These are phyloP conservation scores for Pichia sp. DNA, from an alignment of 1,139 yeast genomes.

Conservation along the genomic window DNA sequence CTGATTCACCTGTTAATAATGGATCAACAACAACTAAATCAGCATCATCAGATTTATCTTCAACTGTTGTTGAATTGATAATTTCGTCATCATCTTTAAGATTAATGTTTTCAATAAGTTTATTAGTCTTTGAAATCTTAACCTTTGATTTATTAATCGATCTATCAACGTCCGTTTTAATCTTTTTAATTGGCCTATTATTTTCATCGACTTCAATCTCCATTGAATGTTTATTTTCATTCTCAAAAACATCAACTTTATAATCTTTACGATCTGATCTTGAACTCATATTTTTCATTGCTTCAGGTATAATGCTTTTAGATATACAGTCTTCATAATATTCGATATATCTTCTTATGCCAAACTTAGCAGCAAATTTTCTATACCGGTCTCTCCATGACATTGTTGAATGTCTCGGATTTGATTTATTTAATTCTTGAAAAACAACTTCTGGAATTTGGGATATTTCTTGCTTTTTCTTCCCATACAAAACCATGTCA, in stretches of 20 bases:
- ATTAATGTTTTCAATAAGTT: background rate
- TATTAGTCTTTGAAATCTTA: background rate
- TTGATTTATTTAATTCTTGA: constrained; percentile 37
- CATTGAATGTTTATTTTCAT: constrained; percentile 1
- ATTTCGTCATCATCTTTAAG: background rate
- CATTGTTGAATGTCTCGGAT: constrained; percentile 49
- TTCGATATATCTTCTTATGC: constrained; percentile 49
- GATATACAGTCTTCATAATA: constrained; percentile 44
- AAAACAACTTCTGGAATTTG: constrained; percentile 39
- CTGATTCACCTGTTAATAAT: background rate
- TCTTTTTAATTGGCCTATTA: background rate
- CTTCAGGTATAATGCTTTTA: constrained; percentile 39
- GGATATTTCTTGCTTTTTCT: constrained; percentile 28
- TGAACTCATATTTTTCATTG: constrained; percentile 46
- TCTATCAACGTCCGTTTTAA: constrained; percentile 1
- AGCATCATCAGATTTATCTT: background rate
- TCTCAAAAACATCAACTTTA: constrained; percentile 13
- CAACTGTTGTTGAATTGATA: background rate
- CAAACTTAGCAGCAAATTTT: constrained; percentile 57
- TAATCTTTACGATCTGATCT: constrained; percentile 20
- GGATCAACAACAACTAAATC: background rate
- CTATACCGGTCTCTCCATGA: constrained; percentile 79
- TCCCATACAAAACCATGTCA: constrained; percentile 13
- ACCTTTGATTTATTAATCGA: background rate
- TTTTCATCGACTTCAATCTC: background rate